Conservation (phyloP, 768 basidiomycete species). For the Macrolepiota fuliginosa region DNA sequence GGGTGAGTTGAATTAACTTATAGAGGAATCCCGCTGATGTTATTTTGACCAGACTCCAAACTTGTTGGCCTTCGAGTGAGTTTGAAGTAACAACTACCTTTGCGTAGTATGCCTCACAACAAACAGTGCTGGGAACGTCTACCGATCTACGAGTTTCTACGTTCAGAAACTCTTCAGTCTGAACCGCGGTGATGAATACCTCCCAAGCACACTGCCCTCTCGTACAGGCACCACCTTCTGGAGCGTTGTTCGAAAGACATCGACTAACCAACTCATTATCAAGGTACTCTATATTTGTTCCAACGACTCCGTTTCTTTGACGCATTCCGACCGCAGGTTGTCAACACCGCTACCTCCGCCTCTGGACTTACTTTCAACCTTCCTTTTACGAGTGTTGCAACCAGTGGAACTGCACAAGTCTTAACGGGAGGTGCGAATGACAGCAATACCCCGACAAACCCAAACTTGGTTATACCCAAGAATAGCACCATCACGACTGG, state of each 20-base stretch:
- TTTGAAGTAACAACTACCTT: background rate
- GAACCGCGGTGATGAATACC: background rate
- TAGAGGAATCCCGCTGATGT: constrained; percentile 2
- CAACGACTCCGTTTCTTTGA: background rate
- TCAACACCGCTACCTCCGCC: constrained; percentile 44
- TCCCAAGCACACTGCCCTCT: background rate
- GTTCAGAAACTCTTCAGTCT: background rate
- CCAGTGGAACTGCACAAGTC: constrained; percentile 43
- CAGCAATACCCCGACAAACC: constrained; percentile 54
- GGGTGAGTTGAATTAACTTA: constrained; percentile 34
- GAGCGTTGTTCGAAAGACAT: background rate
- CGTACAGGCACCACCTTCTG: background rate
- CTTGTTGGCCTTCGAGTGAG: constrained; percentile 60
- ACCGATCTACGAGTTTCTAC: background rate
- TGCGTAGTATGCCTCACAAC: no score
- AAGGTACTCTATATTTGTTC: background rate
- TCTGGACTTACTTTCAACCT: constrained; percentile 48
- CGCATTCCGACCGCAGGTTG: constrained; percentile 34
- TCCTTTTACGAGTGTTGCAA: constrained; percentile 48
- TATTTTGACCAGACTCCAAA: constrained; percentile 45
- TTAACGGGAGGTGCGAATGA: constrained; percentile 46
- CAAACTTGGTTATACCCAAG: constrained; percentile 44
- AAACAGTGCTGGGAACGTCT: background rate
- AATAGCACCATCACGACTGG: constrained; percentile 45
- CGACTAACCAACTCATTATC: background rate